Percentiles rank a stretch among this genome's conserved stretches.
Conservation (phyloP, 805 yeast genomes). For the Peterozyma xylosa region DNA sequence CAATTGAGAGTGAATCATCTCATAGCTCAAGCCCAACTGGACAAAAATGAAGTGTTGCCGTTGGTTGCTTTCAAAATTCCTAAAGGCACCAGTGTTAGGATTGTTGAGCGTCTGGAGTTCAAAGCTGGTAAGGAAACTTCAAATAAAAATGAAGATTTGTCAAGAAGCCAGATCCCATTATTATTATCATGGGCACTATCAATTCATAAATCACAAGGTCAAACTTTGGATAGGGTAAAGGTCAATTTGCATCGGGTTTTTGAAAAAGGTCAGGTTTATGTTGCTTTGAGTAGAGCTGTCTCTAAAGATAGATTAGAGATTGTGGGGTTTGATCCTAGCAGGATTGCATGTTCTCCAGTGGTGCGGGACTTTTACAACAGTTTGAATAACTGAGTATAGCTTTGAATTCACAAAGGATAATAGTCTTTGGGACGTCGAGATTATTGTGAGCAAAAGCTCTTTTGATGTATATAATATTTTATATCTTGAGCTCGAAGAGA, state of each 20-base stretch:
- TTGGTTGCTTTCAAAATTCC: constrained; percentile 37
- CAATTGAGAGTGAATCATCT: constrained; percentile 12
- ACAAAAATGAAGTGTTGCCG: constrained; percentile 26
- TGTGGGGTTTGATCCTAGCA: constrained; percentile 50
- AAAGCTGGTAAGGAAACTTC: constrained; percentile 16
- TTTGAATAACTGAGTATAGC: constrained; percentile 18
- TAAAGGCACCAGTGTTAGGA: constrained; percentile 21
- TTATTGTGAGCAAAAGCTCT: no score
- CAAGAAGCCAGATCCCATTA: constrained; percentile 60
- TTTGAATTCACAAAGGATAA: no score
- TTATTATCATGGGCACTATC: constrained; percentile 78
- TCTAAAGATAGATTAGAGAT: constrained; percentile 60
- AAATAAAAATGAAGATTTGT: constrained; percentile 7
- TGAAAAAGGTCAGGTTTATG: constrained; percentile 58
- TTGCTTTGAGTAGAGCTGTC: constrained; percentile 74
- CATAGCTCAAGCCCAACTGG: constrained; percentile 15
- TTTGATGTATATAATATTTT: no score
- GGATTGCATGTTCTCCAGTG: constrained; percentile 50
- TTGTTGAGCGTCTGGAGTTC: constrained; percentile 28
- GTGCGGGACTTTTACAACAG: constrained; percentile 57
- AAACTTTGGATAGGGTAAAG: constrained; percentile 62
- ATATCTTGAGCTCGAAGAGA: no score
- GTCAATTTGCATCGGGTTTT: constrained; percentile 62
- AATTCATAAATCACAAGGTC: constrained; percentile 83
- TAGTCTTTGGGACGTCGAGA: no score